Conservation (phyloP, 495 filamentous ascomycete genomes). For the Daldinia caldariorum region DNA sequence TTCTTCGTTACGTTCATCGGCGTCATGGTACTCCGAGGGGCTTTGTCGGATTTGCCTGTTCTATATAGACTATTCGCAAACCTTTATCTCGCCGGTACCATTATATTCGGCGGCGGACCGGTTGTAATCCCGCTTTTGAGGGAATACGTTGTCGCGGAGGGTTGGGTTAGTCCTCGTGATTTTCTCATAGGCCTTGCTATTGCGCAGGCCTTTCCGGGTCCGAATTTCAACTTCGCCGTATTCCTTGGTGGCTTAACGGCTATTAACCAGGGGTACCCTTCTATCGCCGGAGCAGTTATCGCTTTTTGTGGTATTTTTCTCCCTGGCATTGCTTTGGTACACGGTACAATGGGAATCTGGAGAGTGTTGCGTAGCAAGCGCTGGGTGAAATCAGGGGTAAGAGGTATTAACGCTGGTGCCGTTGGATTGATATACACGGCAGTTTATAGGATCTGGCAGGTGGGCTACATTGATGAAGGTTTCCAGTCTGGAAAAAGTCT, state of each 20-base stretch:
- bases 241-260: slow-evolving; percentile 75
- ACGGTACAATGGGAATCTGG: slow-evolving; percentile 79
- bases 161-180: slow-evolving; percentile 81
- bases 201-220: slow-evolving; percentile 85
- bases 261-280: slow-evolving; percentile 43
- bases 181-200: slow-evolving; percentile 85
- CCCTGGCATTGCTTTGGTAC: slow-evolving; percentile 72
- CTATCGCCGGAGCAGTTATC: slow-evolving; percentile 63
- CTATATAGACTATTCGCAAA: slow-evolving; percentile 76
- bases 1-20: slow-evolving; percentile 71
- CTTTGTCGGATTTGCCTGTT: slow-evolving; percentile 56
- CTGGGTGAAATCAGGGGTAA: slow-evolving; percentile 65
- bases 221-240: slow-evolving; percentile 90
- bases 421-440: slow-evolving; percentile 85
- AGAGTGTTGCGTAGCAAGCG: slow-evolving; percentile 61
- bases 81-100: slow-evolving; percentile 87
- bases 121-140: slow-evolving; percentile 85
- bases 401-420: slow-evolving; percentile 79
- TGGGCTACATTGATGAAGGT: slow-evolving; percentile 70
- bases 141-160: slow-evolving; percentile 80
- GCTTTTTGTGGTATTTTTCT: slow-evolving; percentile 76
- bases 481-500: slow-evolving; percentile 67
- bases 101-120: slow-evolving; percentile 88
- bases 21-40: slow-evolving; percentile 67
- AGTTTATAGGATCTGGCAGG: slow-evolving; percentile 84